Conservation (phyloP, 805 yeast genomes). For the Candida quercuum region DNA sequence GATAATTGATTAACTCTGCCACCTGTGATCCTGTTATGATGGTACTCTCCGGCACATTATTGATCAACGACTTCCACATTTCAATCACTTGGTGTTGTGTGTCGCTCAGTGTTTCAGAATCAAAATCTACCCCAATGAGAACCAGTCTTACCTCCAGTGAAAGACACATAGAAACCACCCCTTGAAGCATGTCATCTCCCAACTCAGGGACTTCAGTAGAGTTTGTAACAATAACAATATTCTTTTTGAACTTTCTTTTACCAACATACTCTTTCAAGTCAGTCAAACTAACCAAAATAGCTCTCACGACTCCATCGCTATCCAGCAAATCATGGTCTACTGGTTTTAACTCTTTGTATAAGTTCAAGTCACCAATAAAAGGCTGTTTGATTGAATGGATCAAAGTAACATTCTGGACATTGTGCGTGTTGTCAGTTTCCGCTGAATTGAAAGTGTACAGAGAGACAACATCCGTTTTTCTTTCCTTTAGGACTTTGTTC, state of each 20-base stretch:
- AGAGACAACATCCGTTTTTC: slow-evolving; percentile 36
- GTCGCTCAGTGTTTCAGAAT: slow-evolving; percentile 1
- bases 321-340: neutral
- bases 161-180: slow-evolving; percentile 3
- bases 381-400: slow-evolving; percentile 6
- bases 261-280: slow-evolving; percentile 10
- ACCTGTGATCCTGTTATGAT: slow-evolving; percentile 11
- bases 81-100: neutral
- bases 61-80: slow-evolving; percentile 9
- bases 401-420: slow-evolving; percentile 3
- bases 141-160: slow-evolving; percentile 12
- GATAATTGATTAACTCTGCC: slow-evolving; percentile 22
- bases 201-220: slow-evolving; percentile 10
- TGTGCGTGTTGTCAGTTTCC: neutral
- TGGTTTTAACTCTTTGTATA: neutral
- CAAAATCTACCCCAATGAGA: slow-evolving; percentile 19
- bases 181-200: slow-evolving; percentile 6
- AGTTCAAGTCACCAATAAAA: neutral
- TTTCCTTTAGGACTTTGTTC: slow-evolving; percentile 19
- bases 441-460: slow-evolving; percentile 27
- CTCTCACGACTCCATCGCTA: slow-evolving; percentile 12
- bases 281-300: slow-evolving; percentile 8
- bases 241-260: slow-evolving; percentile 20
- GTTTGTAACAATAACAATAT: slow-evolving; percentile 21
- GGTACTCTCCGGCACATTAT: slow-evolving; percentile 7